These are phyloP conservation scores for Ceratobasidium sp. DNA, from an alignment of 1,284 basidiomycete genomes.

Conservation along the genomic window DNA sequence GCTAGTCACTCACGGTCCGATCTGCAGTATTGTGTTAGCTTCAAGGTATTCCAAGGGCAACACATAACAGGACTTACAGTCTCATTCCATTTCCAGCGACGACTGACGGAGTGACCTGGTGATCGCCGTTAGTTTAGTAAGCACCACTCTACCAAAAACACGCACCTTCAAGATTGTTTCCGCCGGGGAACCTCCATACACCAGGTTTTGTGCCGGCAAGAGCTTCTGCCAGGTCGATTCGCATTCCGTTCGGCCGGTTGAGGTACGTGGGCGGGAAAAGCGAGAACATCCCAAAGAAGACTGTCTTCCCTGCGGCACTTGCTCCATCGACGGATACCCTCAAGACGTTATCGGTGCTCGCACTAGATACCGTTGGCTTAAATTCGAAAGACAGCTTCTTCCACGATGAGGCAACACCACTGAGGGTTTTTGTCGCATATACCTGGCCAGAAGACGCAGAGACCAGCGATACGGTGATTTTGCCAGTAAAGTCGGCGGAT, in stretches of 20 bases:
- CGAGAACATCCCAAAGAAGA: constrained; percentile 73
- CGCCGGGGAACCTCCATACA: constrained; percentile 75
- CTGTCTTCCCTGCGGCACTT: constrained; percentile 56
- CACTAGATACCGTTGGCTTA: constrained; percentile 58
- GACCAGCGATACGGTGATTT: constrained; percentile 52
- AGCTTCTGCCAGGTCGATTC: constrained; percentile 71
- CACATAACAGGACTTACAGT: constrained; percentile 63
- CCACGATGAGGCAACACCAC: constrained; percentile 56
- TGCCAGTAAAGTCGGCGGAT: constrained; percentile 59
- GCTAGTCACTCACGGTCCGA: constrained; percentile 19
- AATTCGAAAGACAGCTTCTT: constrained; percentile 62
- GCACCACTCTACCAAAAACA: too few relatives aligned
- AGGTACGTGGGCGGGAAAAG: constrained; percentile 80
- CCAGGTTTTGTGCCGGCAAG: constrained; percentile 69
- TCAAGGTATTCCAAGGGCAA: constrained; percentile 38
- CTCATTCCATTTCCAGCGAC: constrained; percentile 77
- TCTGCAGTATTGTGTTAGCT: background rate
- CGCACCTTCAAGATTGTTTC: constrained; percentile 64
- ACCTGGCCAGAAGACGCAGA: constrained; percentile 40
- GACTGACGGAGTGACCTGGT: background rate
- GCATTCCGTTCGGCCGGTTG: constrained; percentile 65
- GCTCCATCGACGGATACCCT: constrained; percentile 62
- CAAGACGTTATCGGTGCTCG: constrained; percentile 63
- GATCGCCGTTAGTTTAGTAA: background rate
- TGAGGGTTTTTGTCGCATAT: constrained; percentile 35